These are phyloP conservation scores for Candida silvatica DNA, from an alignment of 805 yeast genomes.

Conservation along the genomic window DNA sequence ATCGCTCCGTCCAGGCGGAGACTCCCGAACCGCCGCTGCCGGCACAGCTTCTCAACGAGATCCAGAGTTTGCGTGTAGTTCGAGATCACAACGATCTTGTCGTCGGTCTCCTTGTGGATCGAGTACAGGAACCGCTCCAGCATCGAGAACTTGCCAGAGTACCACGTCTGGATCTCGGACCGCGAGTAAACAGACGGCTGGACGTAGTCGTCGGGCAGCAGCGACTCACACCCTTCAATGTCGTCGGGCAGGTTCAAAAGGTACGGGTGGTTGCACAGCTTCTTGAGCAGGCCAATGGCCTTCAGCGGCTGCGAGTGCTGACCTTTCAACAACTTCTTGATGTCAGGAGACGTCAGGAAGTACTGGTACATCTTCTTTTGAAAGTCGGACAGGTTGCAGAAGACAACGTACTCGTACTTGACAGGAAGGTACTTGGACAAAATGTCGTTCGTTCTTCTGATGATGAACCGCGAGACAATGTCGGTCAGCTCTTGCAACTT, in stretches of 20 bases:
- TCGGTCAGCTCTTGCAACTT: slow-evolving; percentile 64
- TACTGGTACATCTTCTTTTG: slow-evolving; percentile 65
- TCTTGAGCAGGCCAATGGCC: slow-evolving; percentile 83
- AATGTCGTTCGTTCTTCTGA: slow-evolving; percentile 92
- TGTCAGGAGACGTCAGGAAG: slow-evolving; percentile 73
- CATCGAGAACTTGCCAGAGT: slow-evolving; percentile 80
- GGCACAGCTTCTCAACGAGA: slow-evolving; percentile 79
- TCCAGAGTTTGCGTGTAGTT: slow-evolving; percentile 94
- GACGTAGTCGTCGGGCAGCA: slow-evolving; percentile 71
- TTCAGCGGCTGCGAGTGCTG: slow-evolving; percentile 76
- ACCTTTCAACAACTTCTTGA: slow-evolving; percentile 56
- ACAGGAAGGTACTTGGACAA: slow-evolving; percentile 90
- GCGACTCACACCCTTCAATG: slow-evolving; percentile 53
- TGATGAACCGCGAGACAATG: slow-evolving; percentile 81
- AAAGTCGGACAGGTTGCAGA: slow-evolving; percentile 73
- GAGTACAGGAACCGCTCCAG: slow-evolving; percentile 76
- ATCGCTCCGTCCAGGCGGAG: slow-evolving; percentile 88
- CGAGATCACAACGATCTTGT: slow-evolving; percentile 89
- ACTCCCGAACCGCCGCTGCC: slow-evolving; percentile 63
- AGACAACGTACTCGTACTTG: slow-evolving; percentile 95
- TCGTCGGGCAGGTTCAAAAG: slow-evolving; percentile 69
- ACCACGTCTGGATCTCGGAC: slow-evolving; percentile 69
- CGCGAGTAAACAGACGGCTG: slow-evolving; percentile 45
- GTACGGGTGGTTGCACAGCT: slow-evolving; percentile 92
- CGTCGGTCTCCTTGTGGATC: slow-evolving; percentile 76